Conservation (phyloP, 352 stramenopile genomes). For the Globisporangium echinulatum region DNA sequence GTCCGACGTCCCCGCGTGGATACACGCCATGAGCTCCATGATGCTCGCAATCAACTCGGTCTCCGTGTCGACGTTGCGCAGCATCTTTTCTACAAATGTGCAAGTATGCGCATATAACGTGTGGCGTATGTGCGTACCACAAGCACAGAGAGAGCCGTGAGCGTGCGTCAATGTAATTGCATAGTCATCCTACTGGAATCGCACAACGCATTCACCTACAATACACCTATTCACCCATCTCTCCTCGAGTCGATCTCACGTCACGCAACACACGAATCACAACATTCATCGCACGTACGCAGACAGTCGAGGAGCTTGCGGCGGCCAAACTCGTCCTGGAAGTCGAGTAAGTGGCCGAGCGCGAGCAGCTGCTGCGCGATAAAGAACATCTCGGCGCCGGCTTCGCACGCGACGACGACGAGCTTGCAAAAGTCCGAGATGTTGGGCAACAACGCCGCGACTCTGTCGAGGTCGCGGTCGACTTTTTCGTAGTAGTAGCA, state of each 20-base stretch:
- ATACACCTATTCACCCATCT: too few relatives aligned
- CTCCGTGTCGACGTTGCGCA: conserved; percentile 52
- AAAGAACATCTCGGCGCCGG: conserved; percentile 44
- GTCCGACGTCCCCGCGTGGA: conserved; percentile 60
- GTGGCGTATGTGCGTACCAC: background rate
- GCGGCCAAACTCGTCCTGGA: conserved; percentile 77
- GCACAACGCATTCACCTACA: background rate
- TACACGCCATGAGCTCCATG: conserved; percentile 72
- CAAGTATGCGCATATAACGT: background rate
- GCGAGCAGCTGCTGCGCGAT: conserved; percentile 62
- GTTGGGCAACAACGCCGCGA: conserved; percentile 43
- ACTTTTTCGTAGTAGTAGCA: conserved; percentile 68
- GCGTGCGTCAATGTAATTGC: too few relatives aligned
- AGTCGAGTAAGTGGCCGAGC: conserved; percentile 61
- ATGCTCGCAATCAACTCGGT: conserved; percentile 52
- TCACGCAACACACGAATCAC: too few relatives aligned
- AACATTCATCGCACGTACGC: conserved; percentile 23
- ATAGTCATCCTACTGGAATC: background rate
- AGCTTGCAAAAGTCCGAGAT: conserved; percentile 71
- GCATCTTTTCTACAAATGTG: conserved; percentile 36
- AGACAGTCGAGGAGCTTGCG: conserved; percentile 57
- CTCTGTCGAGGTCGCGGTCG: conserved; percentile 47
- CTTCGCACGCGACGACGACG: conserved; percentile 39
- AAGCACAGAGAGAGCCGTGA: too few relatives aligned
- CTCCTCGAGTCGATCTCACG: too few relatives aligned